phyloP scores from a whole-genome alignment of 257 asterid species.

The Nemophila menziesii region DNA sequence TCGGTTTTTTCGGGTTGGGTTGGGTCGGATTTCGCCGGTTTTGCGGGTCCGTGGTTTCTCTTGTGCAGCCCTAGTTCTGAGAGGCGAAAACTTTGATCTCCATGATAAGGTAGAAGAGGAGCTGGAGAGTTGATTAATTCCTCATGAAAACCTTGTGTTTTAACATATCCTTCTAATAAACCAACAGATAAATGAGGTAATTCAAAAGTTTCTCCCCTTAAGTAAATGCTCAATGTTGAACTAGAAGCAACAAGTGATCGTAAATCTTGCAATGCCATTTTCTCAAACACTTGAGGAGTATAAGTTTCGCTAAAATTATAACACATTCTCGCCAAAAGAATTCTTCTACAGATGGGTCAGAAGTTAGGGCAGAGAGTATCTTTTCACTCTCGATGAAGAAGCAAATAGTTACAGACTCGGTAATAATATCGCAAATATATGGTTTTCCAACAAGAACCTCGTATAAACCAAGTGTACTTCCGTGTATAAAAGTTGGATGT shows the following conservation, averaged over 20 bases:
- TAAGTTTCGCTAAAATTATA: constrained; percentile 55
- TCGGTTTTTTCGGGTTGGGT: no score
- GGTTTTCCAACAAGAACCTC: constrained; percentile 91
- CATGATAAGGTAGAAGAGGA: constrained; percentile 33
- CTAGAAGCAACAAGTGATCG: constrained; percentile 65
- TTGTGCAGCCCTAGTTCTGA: no score
- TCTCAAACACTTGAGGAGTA: constrained; percentile 78
- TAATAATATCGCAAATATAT: constrained; percentile 54
- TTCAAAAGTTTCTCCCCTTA: constrained; percentile 75
- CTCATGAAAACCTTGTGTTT: constrained; percentile 42
- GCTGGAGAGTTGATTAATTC: constrained; percentile 66
- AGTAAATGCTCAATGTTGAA: constrained; percentile 50
- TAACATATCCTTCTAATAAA: constrained; percentile 77
- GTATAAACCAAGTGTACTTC: constrained; percentile 89
- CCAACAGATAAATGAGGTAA: constrained; percentile 66
- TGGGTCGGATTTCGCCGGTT: no score
- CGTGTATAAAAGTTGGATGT: constrained; percentile 80
- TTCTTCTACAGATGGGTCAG: constrained; percentile 79
- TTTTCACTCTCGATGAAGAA: constrained; percentile 68
- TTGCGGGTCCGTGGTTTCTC: no score
- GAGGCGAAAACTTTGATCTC: constrained; percentile 34
- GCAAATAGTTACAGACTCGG: constrained; percentile 79
- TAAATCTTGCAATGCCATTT: constrained; percentile 66
- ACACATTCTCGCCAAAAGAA: constrained; percentile 95
- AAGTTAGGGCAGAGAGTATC: constrained; percentile 47